Conservation (phyloP, 495 filamentous ascomycete species). For the Trichoderma virens region DNA sequence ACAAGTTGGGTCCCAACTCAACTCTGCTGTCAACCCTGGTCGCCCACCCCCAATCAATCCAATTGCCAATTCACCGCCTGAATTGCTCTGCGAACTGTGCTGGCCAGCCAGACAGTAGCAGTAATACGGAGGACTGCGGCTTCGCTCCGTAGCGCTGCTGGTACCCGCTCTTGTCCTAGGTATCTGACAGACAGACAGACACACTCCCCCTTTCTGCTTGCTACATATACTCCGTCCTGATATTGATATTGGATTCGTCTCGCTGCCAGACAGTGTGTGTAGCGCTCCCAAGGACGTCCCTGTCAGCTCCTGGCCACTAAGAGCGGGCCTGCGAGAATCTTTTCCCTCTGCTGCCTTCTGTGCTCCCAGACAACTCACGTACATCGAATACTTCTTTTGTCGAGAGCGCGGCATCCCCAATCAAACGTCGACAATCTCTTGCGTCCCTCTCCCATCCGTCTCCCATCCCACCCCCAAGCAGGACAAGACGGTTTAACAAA, state of each 20-base stretch:
- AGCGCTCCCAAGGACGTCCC: neutral
- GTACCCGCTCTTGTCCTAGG: neutral
- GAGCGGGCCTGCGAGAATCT: slow-evolving; percentile 3
- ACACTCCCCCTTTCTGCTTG: neutral
- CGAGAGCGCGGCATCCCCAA: too few species aligned
- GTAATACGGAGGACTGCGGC: neutral
- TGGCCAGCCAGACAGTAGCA: too few species aligned
- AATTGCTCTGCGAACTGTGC: too few species aligned
- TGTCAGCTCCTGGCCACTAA: neutral
- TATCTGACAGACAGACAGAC: neutral
- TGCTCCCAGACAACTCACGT: neutral
- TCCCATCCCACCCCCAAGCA: too few species aligned
- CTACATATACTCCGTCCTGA: slow-evolving; percentile 1
- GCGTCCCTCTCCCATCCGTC: too few species aligned
- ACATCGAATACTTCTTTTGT: too few species aligned
- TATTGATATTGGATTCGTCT: neutral
- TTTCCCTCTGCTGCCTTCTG: neutral
- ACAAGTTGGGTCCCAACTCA: too few species aligned
- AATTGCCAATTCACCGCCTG: too few species aligned
- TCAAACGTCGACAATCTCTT: too few species aligned
- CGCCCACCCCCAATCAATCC: too few species aligned
- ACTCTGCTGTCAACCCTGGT: neutral
- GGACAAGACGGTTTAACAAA: too few species aligned
- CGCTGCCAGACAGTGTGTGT: neutral
- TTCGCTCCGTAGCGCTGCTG: too few species aligned